Evolutionary conservation across 2,329 filamentous ascomycete genomes (phyloP).

Genomic region (Fusarium guadeloupense): DNA sequence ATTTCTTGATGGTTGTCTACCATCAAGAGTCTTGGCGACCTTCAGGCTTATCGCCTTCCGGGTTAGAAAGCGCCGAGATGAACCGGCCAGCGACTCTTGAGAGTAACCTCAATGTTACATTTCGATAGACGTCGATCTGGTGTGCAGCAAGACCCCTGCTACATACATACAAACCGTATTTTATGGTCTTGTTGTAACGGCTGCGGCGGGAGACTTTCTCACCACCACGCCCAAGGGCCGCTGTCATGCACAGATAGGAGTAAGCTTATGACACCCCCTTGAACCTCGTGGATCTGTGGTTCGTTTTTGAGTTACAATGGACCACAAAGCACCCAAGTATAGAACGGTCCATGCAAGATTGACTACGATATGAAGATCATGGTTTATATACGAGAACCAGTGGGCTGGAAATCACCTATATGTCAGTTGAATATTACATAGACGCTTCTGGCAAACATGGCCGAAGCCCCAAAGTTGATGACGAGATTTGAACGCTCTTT

Average conservation of each 20-base stretch:
- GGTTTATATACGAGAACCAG: conserved; percentile 35
- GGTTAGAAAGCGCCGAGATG: background rate
- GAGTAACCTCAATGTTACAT: background rate
- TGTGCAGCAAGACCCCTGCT: conserved; percentile 14
- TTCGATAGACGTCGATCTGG: conserved; percentile 29
- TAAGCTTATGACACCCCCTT: background rate
- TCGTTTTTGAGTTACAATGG: background rate
- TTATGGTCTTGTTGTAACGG: conserved; percentile 31
- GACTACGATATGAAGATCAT: conserved; percentile 32
- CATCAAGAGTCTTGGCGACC: conserved; percentile 15
- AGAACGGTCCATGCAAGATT: conserved; percentile 26
- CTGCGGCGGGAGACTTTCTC: conserved; percentile 17
- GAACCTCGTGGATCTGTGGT: conserved; percentile 13
- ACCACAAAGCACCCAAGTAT: conserved; percentile 26
- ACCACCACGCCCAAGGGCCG: conserved; percentile 9
- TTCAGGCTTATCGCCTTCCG: background rate
- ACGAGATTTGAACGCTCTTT: conserved; percentile 8
- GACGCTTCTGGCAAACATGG: conserved; percentile 19
- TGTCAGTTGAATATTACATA: conserved; percentile 33
- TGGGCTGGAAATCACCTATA: conserved; percentile 33
- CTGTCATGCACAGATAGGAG: conserved; percentile 11
- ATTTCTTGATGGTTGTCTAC: conserved; percentile 1
- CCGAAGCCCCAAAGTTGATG: conserved; percentile 20
- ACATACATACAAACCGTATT: no score
- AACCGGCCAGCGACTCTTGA: conserved; percentile 2